Conservation (phyloP, 2,329 filamentous ascomycete genomes). For the Fusarium devonianum region DNA sequence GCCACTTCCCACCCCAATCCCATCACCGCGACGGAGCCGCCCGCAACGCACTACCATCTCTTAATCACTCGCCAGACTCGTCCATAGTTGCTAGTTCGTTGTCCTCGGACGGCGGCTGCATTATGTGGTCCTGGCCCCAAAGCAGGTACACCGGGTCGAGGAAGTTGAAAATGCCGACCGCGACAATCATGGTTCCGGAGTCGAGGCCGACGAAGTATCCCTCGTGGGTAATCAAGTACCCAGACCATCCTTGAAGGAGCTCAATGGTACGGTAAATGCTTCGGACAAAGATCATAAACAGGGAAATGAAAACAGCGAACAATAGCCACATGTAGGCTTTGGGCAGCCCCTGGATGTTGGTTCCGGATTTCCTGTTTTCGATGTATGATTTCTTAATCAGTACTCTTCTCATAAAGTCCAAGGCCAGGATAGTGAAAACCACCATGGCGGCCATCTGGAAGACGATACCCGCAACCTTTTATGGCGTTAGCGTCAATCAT, state of each 20-base stretch:
- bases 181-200: constrained; percentile 55
- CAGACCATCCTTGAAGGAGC: constrained; percentile 57
- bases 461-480: constrained; percentile 56
- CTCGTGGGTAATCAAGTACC: constrained; percentile 59
- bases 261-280: constrained; percentile 60
- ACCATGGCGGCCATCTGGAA: constrained; percentile 59
- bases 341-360: constrained; percentile 44
- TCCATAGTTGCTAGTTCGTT: too few relatives aligned
- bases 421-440: constrained; percentile 51
- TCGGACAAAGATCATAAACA: constrained; percentile 54
- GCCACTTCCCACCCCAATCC: too few relatives aligned
- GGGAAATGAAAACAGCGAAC: constrained; percentile 50
- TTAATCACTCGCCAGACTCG: too few relatives aligned
- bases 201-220: constrained; percentile 58
- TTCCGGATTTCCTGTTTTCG: too few relatives aligned
- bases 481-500: too few relatives aligned
- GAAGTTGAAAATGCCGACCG: constrained; percentile 53
- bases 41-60: too few relatives aligned
- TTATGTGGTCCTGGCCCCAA: too few relatives aligned
- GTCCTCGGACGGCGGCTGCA: too few relatives aligned
- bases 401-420: constrained; percentile 50
- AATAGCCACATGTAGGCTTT: constrained; percentile 39
- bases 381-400: too few relatives aligned
- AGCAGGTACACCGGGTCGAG: too few relatives aligned
- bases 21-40: too few relatives aligned